These are phyloP conservation scores for Backusella parvicylindrica DNA, from an alignment of 192 early-diverging fungal genomes.

Conservation along the genomic window DNA sequence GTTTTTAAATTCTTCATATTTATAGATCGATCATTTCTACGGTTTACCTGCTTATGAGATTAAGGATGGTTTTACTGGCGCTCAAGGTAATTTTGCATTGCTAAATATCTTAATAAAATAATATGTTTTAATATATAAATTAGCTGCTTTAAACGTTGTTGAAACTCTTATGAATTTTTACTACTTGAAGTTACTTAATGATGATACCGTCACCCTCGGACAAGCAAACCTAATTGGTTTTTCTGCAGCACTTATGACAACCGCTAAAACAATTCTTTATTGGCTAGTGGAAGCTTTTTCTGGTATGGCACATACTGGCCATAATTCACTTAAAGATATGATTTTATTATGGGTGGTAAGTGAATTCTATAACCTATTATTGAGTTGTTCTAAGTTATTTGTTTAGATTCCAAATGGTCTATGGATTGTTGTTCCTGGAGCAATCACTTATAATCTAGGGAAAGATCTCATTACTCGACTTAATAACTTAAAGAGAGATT, in stretches of 20 bases:
- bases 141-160: conserved; percentile 29
- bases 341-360: conserved; percentile 28
- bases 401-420: conserved; percentile 30
- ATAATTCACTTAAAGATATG: conserved; percentile 13
- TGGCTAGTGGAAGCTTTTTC: conserved; percentile 29
- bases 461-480: background rate
- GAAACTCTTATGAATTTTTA: conserved; percentile 26
- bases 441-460: conserved; percentile 14
- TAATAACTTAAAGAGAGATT: background rate
- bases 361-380: background rate
- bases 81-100: conserved; percentile 22
- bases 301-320: conserved; percentile 22
- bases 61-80: conserved; percentile 34
- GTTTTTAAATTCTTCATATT: background rate
- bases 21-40: conserved; percentile 34
- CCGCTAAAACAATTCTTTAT: conserved; percentile 31
- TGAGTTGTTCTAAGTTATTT: background rate
- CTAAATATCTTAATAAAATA: background rate
- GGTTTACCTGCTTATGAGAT: conserved; percentile 20
- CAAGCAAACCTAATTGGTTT: conserved; percentile 26
- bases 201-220: background rate
- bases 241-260: conserved; percentile 19
- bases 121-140: background rate
- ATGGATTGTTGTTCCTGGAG: conserved; percentile 31
- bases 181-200: conserved; percentile 15